Evolutionary conservation across 257 asterid species (phyloP).

Genomic region (Eucommia ulmoides): DNA sequence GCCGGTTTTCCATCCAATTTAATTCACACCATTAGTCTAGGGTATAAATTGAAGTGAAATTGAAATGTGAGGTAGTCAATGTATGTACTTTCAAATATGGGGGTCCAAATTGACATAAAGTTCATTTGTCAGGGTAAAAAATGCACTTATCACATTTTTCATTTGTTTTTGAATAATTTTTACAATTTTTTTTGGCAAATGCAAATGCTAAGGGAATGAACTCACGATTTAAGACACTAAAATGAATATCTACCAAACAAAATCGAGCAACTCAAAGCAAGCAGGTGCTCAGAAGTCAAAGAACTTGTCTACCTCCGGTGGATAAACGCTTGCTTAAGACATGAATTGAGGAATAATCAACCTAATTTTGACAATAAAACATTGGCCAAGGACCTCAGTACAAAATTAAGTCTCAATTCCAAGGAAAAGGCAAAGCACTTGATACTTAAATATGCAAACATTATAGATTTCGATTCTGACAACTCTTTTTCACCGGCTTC

Average conservation of each 20-base stretch:
- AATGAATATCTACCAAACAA: slow-evolving; percentile 49
- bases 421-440: slow-evolving; percentile 78
- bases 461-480: slow-evolving; percentile 43
- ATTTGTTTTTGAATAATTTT: neutral
- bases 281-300: slow-evolving; percentile 58
- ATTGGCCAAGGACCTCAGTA: slow-evolving; percentile 70
- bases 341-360: slow-evolving; percentile 59
- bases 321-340: slow-evolving; percentile 86
- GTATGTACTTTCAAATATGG: no score
- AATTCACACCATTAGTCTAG: no score
- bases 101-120: no score
- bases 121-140: no score
- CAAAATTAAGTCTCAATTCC: slow-evolving; percentile 59
- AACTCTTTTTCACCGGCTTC: slow-evolving; percentile 51
- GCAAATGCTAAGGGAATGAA: slow-evolving; percentile 43
- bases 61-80: no score
- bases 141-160: no score
- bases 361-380: slow-evolving; percentile 49
- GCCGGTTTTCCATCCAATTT: no score
- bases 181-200: slow-evolving; percentile 22
- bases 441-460: slow-evolving; percentile 63
- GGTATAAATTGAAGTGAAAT: no score
- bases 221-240: slow-evolving; percentile 28
- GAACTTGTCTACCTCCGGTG: slow-evolving; percentile 89
- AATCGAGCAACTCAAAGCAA: slow-evolving; percentile 59